Base-by-base conservation (phyloP, 495 filamentous ascomycete species). In the Lophiotrema nucula region DNA sequence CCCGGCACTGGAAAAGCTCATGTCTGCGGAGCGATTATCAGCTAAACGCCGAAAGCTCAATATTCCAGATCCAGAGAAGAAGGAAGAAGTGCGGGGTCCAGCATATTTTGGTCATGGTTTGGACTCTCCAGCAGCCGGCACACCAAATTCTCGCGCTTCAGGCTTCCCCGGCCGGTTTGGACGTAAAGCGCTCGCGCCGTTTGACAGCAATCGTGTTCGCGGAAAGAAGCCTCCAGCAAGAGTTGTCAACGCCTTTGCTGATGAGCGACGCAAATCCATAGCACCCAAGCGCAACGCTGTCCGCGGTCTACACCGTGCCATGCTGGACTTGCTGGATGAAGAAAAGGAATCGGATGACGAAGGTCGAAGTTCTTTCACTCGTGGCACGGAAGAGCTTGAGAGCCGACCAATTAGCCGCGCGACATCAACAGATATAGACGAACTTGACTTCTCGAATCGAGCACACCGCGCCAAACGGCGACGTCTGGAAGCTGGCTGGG, bases 311-410 rank as follows among this genome's bases (percentile, higher is more conserved):
- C 80, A 84, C 57, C 74, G 79, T 60, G 74, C 73, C 15, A 67
- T 85, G 41, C 70, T 74, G 28, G 71, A 69, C 37, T 68, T 68
- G 47, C 68, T 62, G 28, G 64, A 66, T 11, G 62, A 68, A 10
- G 70, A 76, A 23, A 70, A 73, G 22, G 83, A 85, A 56, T 83
- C 78, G 13, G 83, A 86, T 43, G 78, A 81, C 38, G 81, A 85
- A 56, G 60, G 61, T 3, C 53, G 58, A 18, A 76, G 67, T 18
- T 85, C 87, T 25, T 69, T 85, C 22, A 81, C 78, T 5, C 75
- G 83, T 44, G 88, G 93, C 62, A 90, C 85, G 0, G 89, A 92
- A 66, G 90, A 93, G 53, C 82, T 83, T 45, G 90, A 92, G 43
- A 95, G 90, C 53, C 78, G 89, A 16, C 86, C 90, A 15, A 74